These are phyloP conservation scores for Onygena corvina DNA, from an alignment of 2,329 filamentous ascomycete species.

Conservation along the genomic window DNA sequence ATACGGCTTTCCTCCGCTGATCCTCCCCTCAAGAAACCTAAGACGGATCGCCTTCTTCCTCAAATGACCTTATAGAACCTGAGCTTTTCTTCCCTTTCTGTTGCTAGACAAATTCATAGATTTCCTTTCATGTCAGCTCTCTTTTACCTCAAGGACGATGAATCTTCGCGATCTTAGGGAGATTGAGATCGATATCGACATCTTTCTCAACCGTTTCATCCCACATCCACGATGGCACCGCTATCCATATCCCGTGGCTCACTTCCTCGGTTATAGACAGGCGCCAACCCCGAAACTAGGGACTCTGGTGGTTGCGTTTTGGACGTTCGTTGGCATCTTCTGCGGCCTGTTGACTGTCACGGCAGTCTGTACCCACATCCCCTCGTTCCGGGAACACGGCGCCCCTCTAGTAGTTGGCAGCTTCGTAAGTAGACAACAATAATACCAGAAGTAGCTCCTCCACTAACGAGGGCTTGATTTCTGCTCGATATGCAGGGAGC, in stretches of 20 bases:
- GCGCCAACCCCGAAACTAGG: conserved; percentile 35
- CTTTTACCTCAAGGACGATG: neutral
- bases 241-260: conserved; percentile 54
- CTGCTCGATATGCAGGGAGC: conserved; percentile 46
- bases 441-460: too few species aligned
- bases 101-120: neutral
- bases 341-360: conserved; percentile 49
- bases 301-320: conserved; percentile 48
- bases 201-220: conserved; percentile 58
- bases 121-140: neutral
- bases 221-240: conserved; percentile 52
- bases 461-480: neutral
- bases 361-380: conserved; percentile 43
- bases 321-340: conserved; percentile 56
- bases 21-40: neutral
- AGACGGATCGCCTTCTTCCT: neutral
- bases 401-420: conserved; percentile 55
- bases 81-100: neutral
- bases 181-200: conserved; percentile 60
- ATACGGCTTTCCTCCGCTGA: neutral
- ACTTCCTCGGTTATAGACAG: conserved; percentile 54
- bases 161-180: conserved; percentile 2
- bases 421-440: conserved; percentile 49
- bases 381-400: conserved; percentile 41
- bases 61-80: neutral